Evolutionary conservation across 2,329 filamentous ascomycete species (phyloP), one percentile per base, ranked within the genome.

Genomic region (Aureobasidium sp.): DNA sequence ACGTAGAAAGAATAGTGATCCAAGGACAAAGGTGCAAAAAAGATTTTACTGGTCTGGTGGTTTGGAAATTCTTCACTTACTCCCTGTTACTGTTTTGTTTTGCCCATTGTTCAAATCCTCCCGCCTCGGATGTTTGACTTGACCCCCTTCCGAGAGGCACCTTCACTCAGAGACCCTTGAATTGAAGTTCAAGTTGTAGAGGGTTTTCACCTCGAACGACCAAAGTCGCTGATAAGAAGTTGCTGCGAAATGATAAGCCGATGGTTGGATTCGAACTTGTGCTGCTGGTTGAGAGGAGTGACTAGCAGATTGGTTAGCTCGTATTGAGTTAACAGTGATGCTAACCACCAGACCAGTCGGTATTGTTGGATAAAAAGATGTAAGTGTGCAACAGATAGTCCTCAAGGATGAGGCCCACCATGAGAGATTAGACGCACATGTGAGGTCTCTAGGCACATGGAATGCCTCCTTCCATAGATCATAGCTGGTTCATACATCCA

Each of bases 121-220:
- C 50, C 50, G 50, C 50, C 50, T 53, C 36, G 26, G 36, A 9
- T 39, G 36, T 53, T 53, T 53, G 50, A 53, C 50, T 39, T 9
- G 50, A 39, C 34, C 32, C 20, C 50, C 29, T 51, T 20, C 47
- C 47, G 15, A 51, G 32, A n/a, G 47, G 27, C 29, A 51, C 47
- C 36, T 53, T 53, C 50, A 53, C 50, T 8, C 8, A 20, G 50
- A 53, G 50, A 53, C 34, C 34, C 50, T 53, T 44, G n/a, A 53
- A 53, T n/a, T 12, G 20, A 53, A 39, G 34, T 27, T 53, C 32
- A 53, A 44, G 50, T 53, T 41, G 50, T 17, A 53, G 50, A 53
- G 50, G 50, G 39, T 27, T 53, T 53, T 27, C 50, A 53, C 50
- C 50, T 53, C 50, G 10, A 29, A 32, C 32, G 17, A 32, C 50